Conservation (phyloP, 768 basidiomycete genomes). For the Boletus rubropictus region DNA sequence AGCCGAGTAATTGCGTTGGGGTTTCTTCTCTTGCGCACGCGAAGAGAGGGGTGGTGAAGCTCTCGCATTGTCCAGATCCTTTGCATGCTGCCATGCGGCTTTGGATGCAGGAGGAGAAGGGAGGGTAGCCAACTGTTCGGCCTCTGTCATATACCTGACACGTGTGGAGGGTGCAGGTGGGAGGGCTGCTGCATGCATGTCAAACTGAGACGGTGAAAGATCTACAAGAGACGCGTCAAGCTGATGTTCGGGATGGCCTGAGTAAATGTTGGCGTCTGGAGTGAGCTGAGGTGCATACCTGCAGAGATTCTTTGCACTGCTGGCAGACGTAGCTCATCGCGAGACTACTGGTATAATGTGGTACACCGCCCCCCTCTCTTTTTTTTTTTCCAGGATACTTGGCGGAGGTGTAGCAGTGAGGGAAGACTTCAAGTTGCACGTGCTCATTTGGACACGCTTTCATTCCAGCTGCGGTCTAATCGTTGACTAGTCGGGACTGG, state of each 20-base stretch:
- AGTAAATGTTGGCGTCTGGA: slow-evolving; percentile 4
- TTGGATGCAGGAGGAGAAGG: slow-evolving; percentile 49
- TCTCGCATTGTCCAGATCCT: slow-evolving; percentile 33
- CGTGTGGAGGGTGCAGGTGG: slow-evolving; percentile 48
- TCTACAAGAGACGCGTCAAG: slow-evolving; percentile 90
- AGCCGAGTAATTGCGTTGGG: slow-evolving; percentile 45
- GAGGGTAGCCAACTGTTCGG: slow-evolving; percentile 43
- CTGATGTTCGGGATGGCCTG: slow-evolving; percentile 30
- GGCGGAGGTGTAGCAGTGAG: neutral
- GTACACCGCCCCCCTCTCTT: neutral
- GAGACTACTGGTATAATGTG: too few relatives aligned
- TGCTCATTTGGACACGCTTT: too few relatives aligned
- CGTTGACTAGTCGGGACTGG: neutral
- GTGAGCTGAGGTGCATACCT: slow-evolving; percentile 40
- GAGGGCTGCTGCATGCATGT: slow-evolving; percentile 70
- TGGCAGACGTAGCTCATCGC: slow-evolving; percentile 61
- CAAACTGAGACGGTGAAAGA: slow-evolving; percentile 80
- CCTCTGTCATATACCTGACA: slow-evolving; percentile 34
- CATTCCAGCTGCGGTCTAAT: too few relatives aligned
- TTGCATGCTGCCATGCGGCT: slow-evolving; percentile 58
- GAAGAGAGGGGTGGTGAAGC: slow-evolving; percentile 41
- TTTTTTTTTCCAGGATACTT: too few relatives aligned
- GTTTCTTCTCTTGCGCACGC: slow-evolving; percentile 56
- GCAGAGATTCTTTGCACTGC: slow-evolving; percentile 87
- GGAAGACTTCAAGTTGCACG: neutral